Conservation (phyloP, 2,329 filamentous ascomycete genomes). For the Hysterium pulicare region DNA sequence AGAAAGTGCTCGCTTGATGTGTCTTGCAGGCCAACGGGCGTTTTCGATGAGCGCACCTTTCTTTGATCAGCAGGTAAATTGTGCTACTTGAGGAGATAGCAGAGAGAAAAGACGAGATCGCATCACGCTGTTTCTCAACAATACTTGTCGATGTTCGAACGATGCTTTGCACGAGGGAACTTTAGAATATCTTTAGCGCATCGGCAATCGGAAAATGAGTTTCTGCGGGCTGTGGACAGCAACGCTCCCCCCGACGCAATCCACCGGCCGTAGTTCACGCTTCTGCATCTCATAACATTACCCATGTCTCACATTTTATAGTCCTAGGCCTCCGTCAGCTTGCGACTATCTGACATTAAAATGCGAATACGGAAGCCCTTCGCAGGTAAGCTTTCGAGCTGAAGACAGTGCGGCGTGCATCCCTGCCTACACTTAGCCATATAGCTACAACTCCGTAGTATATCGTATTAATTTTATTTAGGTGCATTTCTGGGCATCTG, state of each 20-base stretch:
- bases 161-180: too few species aligned
- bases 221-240: background rate
- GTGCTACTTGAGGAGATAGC: too few species aligned
- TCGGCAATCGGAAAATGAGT: too few species aligned
- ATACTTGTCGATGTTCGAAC: too few species aligned
- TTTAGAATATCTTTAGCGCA: too few species aligned
- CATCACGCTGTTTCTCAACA: too few species aligned
- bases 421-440: slow-evolving; percentile 5
- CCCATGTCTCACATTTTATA: background rate
- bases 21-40: too few species aligned
- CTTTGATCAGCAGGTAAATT: too few species aligned
- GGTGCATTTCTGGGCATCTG: slow-evolving; percentile 55
- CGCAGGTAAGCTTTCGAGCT: slow-evolving; percentile 61
- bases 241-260: background rate
- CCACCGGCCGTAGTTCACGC: background rate
- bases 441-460: slow-evolving; percentile 6
- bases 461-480: slow-evolving; percentile 13
- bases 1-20: too few species aligned
- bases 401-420: slow-evolving; percentile 3
- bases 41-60: too few species aligned
- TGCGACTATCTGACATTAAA: background rate
- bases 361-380: slow-evolving; percentile 90
- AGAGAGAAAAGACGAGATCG: too few species aligned
- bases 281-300: too few species aligned
- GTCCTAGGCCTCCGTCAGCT: background rate